Conservation (phyloP, 2,329 filamentous ascomycete species). For the Penicillium sp. region DNA sequence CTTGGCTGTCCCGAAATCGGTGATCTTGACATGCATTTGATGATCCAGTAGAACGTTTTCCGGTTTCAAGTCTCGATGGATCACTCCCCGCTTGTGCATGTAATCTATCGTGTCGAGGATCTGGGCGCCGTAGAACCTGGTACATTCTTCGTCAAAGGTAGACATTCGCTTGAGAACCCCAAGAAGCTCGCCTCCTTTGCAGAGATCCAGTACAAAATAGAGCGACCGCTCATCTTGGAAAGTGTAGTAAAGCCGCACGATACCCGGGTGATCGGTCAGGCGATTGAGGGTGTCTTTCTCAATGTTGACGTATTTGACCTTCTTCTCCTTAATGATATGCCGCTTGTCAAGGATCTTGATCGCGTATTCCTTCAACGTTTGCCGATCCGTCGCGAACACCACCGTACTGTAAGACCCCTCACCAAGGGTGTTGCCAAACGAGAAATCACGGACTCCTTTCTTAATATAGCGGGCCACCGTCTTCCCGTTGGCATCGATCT, state of each 20-base stretch:
- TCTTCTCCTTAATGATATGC: slow-evolving; percentile 99
- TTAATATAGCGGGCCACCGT: slow-evolving; percentile 81
- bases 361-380: slow-evolving; percentile 92
- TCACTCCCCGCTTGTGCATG: slow-evolving; percentile 95
- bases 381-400: slow-evolving; percentile 84
- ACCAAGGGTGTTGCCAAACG: slow-evolving; percentile 83
- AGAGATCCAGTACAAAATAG: slow-evolving; percentile 94
- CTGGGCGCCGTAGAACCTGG: slow-evolving; percentile 89
- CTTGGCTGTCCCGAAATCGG: slow-evolving; percentile 98
- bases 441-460: slow-evolving; percentile 96
- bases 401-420: slow-evolving; percentile 99
- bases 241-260: slow-evolving; percentile 95
- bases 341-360: slow-evolving; percentile 98
- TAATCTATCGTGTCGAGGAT: slow-evolving; percentile 96
- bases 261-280: slow-evolving; percentile 91
- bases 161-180: slow-evolving; percentile 91
- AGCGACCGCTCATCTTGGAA: slow-evolving; percentile 95
- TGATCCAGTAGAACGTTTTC: slow-evolving; percentile 95
- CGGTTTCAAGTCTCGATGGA: slow-evolving; percentile 93
- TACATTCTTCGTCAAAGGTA: slow-evolving; percentile 93
- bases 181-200: slow-evolving; percentile 84
- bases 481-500: slow-evolving; percentile 80
- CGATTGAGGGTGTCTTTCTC: slow-evolving; percentile 97
- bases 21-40: slow-evolving; percentile 97
- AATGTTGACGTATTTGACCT: slow-evolving; percentile 99